Percentiles rank a stretch among this genome's conserved stretches.
Conservation (phyloP, 495 filamentous ascomycete species). For the Aspergillus indologenus region DNA sequence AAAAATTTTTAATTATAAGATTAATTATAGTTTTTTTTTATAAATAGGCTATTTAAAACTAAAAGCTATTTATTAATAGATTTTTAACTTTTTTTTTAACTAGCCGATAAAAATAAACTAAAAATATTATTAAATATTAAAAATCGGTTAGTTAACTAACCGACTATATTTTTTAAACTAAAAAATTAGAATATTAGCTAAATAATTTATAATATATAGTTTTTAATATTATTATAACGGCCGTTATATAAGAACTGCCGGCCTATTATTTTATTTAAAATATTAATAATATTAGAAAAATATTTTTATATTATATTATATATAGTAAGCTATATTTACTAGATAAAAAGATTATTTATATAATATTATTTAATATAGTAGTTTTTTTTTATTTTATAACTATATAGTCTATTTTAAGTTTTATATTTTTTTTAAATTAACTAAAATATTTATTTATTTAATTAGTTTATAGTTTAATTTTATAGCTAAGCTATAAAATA, state of each 20-base stretch:
- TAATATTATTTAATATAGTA: neutral
- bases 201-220: neutral
- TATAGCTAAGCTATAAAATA: too few relatives aligned
- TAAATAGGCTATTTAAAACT: neutral
- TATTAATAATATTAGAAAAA: neutral
- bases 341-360: neutral
- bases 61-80: neutral
- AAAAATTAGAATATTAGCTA: conserved; percentile 2
- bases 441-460: too few relatives aligned
- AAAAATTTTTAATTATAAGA: neutral
- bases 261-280: neutral
- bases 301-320: conserved; percentile 11
- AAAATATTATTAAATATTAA: too few relatives aligned
- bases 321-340: neutral
- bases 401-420: too few relatives aligned
- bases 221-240: conserved; percentile 1
- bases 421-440: neutral
- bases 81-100: neutral
- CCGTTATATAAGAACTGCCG: neutral
- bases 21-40: neutral
- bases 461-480: too few relatives aligned
- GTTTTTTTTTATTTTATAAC: too few relatives aligned
- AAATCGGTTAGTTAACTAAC: neutral
- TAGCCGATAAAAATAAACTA: neutral
- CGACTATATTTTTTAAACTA: neutral